These are phyloP conservation scores for Anethum foeniculum DNA, from an alignment of 140 eudicot genomes.

Conservation along the genomic window DNA sequence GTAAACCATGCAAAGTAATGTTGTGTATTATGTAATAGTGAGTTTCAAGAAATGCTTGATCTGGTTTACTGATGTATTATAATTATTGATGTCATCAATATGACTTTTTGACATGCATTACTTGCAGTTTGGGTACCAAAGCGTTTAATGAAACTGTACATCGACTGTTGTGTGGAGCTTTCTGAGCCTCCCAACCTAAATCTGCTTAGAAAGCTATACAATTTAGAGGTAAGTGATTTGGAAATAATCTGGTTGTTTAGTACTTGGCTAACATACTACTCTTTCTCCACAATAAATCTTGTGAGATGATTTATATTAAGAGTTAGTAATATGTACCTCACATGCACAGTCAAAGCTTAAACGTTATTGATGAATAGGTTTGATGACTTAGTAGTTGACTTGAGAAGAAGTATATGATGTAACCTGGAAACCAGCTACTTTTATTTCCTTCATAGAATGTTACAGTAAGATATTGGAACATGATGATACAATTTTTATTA, in stretches of 20 bases:
- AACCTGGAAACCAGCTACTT: background rate
- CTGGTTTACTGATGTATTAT: background rate
- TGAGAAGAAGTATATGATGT: background rate
- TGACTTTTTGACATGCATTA: conserved; percentile 12
- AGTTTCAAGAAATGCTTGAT: background rate
- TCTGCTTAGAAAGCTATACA: conserved; percentile 64
- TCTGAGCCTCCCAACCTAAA: conserved; percentile 68
- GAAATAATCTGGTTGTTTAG: background rate
- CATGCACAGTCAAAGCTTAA: background rate
- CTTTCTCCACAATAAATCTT: background rate
- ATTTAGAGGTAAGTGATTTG: conserved; percentile 49
- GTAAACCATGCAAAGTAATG: background rate
- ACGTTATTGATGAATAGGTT: background rate
- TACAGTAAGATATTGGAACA: background rate
- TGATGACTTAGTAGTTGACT: background rate
- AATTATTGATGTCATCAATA: background rate
- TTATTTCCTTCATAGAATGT: background rate
- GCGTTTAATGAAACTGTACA: conserved; percentile 62
- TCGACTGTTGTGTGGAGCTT: conserved; percentile 66
- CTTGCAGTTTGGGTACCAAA: conserved; percentile 69
- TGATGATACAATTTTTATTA: too few species aligned
- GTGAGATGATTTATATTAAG: background rate
- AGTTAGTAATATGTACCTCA: background rate
- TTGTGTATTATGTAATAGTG: background rate
- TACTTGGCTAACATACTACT: background rate